Evolutionary conservation across 1,284 basidiomycete genomes (phyloP), one percentile per base, ranked within the genome.

Genomic region (Tilletiopsis washingtonensis): DNA sequence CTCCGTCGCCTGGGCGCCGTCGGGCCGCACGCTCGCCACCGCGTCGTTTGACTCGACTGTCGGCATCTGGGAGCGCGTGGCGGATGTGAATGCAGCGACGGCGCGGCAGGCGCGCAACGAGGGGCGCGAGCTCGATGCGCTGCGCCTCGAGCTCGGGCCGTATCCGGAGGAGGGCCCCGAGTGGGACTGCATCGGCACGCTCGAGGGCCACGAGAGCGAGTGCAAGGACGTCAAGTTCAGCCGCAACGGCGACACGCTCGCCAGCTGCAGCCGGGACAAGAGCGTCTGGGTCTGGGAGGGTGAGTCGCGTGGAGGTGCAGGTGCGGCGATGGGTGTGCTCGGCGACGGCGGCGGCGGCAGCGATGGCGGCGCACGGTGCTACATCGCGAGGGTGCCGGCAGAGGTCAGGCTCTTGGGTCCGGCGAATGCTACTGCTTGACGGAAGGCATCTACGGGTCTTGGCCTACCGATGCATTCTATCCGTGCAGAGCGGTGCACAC

Each of bases 261-360:
- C 93, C 5, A 91, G 85, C 62, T 96, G 91, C 71, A 87, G 86
- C 63, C 79, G 94, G 53, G 94, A 98, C 76, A 96, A 97, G 76
- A 89, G 87, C 14, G 91, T 98, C 0, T 98, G 94, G 94, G 81
- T 98, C 43, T 99, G 94, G 93, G 94, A 97, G n/a, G n/a, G n/a
- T n/a, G n/a, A n/a, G n/a, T n/a, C n/a, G n/a, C n/a, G n/a, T n/a
- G n/a, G n/a, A n/a, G n/a, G n/a, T n/a, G n/a, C n/a, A n/a, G n/a
- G n/a, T n/a, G n/a, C n/a, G n/a, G n/a, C n/a, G n/a, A n/a, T n/a
- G n/a, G n/a, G n/a, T n/a, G n/a, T n/a, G n/a, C n/a, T n/a, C n/a
- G n/a, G n/a, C n/a, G n/a, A n/a, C n/a, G n/a, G n/a, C n/a, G n/a
- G n/a, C n/a, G n/a, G n/a, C n/a, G n/a, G n/a, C n/a, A n/a, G n/a